Evolutionary conservation across 768 basidiomycete genomes (phyloP).

Genomic region (Fomitopsis pulvina): DNA sequence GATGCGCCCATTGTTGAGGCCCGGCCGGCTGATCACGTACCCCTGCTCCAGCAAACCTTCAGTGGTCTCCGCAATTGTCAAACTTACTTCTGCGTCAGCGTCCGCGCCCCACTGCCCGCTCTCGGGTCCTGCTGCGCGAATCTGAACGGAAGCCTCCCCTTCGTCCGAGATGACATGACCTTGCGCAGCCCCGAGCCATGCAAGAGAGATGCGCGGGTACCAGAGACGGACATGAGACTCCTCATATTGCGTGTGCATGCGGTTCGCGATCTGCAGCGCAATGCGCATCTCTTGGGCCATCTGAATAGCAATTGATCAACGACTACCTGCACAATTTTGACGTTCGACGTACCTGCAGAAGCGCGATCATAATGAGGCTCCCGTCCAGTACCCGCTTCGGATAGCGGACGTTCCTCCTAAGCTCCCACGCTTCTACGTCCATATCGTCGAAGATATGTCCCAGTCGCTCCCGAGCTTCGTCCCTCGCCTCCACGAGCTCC

Average conservation of each 20-base stretch:
- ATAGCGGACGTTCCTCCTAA: conserved; percentile 16
- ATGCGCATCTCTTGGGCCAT: conserved; percentile 36
- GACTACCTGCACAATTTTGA: not conserved
- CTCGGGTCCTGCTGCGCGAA: not conserved
- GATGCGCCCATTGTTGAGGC: not conserved
- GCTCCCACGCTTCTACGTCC: conserved; percentile 20
- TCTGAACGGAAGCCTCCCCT: conserved; percentile 4
- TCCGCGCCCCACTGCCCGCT: conserved; percentile 9
- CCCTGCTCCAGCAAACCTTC: conserved; percentile 28
- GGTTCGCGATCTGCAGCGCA: conserved; percentile 28
- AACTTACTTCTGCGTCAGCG: conserved; percentile 11
- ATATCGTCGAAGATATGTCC: conserved; percentile 26
- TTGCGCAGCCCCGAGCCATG: conserved; percentile 38
- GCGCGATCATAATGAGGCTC: conserved; percentile 35
- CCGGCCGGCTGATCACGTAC: conserved; percentile 3
- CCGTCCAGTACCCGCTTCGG: conserved; percentile 27
- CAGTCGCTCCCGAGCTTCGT: conserved; percentile 26
- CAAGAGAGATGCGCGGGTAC: conserved; percentile 32
- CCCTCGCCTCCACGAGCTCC: conserved; percentile 18
- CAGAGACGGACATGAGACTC: conserved; percentile 29
- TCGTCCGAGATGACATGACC: conserved; percentile 25
- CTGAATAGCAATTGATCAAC: conserved; percentile 17
- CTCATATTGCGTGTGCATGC: conserved; percentile 25
- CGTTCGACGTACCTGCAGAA: conserved; percentile 32
- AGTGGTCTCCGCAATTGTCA: conserved; percentile 26